Evolutionary conservation across 768 basidiomycete species (phyloP).

Genomic region (Trametes sanguinea): DNA sequence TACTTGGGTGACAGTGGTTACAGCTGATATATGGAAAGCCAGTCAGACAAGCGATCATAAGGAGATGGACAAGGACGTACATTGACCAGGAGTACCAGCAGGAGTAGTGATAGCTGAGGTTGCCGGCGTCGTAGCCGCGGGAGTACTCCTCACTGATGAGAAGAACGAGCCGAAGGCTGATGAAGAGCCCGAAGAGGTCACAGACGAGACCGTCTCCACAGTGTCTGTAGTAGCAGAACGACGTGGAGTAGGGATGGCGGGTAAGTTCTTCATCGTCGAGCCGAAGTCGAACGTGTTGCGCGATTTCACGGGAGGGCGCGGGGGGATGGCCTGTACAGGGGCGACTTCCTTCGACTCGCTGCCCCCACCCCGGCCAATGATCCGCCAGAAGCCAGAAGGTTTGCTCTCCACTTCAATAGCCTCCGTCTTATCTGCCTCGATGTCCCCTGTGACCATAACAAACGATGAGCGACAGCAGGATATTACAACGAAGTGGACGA

Average conservation of each 20-base stretch:
- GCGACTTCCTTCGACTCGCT: slow-evolving; percentile 40
- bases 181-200: slow-evolving; percentile 19
- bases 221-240: slow-evolving; percentile 29
- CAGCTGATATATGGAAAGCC: slow-evolving; percentile 27
- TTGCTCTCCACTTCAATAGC: slow-evolving; percentile 60
- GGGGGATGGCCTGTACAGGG: slow-evolving; percentile 5
- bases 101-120: slow-evolving; percentile 20
- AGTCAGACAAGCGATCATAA: not conserved
- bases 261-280: slow-evolving; percentile 28
- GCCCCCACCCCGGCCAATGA: slow-evolving; percentile 45
- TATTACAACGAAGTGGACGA: slow-evolving; percentile 18
- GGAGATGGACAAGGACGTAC: slow-evolving; percentile 9
- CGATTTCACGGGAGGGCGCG: slow-evolving; percentile 24
- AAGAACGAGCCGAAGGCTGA: slow-evolving; percentile 19
- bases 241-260: slow-evolving; percentile 28
- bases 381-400: slow-evolving; percentile 56
- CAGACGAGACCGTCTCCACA: slow-evolving; percentile 28
- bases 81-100: slow-evolving; percentile 22
- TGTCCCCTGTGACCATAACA: slow-evolving; percentile 53
- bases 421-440: slow-evolving; percentile 61
- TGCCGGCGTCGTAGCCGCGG: slow-evolving; percentile 12
- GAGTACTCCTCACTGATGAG: slow-evolving; percentile 17
- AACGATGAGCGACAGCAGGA: not conserved
- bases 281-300: slow-evolving; percentile 25
- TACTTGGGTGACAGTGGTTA: slow-evolving; percentile 55